Evolutionary conservation across 352 stramenopile genomes (phyloP).

Genomic region (Phytophthora cactorum): DNA sequence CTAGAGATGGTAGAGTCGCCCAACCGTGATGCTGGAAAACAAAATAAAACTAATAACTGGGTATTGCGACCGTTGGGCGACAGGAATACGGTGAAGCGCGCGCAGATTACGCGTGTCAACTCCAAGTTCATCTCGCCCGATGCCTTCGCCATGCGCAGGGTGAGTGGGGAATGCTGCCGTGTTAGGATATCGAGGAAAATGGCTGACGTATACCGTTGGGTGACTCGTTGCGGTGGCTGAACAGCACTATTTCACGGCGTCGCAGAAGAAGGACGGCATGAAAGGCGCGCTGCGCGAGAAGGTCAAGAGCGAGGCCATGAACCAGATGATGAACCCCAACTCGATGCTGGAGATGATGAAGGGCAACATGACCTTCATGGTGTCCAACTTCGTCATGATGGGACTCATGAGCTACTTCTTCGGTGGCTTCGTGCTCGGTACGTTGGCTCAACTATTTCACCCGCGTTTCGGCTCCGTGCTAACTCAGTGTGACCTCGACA

Average conservation of each 20-base stretch:
- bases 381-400: slow-evolving; percentile 99
- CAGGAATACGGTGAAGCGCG: slow-evolving; percentile 89
- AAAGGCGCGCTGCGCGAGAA: slow-evolving; percentile 88
- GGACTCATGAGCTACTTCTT: slow-evolving; percentile 99
- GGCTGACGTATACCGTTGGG: neutral
- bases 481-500: neutral
- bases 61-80: slow-evolving; percentile 1
- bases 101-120: slow-evolving; percentile 87
- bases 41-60: neutral
- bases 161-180: slow-evolving; percentile 22
- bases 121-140: slow-evolving; percentile 88
- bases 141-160: slow-evolving; percentile 91
- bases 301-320: slow-evolving; percentile 90
- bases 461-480: neutral
- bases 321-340: slow-evolving; percentile 96
- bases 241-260: slow-evolving; percentile 88
- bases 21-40: slow-evolving; percentile 1
- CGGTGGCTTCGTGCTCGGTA: slow-evolving; percentile 95
- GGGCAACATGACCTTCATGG: slow-evolving; percentile 98
- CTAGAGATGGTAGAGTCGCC: neutral
- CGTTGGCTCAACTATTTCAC: slow-evolving; percentile 10
- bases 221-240: neutral
- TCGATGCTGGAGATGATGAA: slow-evolving; percentile 99
- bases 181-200: neutral
- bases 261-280: slow-evolving; percentile 89